Evolutionary conservation across 1,284 basidiomycete genomes (phyloP).

Genomic region (Leccinum proliferum): DNA sequence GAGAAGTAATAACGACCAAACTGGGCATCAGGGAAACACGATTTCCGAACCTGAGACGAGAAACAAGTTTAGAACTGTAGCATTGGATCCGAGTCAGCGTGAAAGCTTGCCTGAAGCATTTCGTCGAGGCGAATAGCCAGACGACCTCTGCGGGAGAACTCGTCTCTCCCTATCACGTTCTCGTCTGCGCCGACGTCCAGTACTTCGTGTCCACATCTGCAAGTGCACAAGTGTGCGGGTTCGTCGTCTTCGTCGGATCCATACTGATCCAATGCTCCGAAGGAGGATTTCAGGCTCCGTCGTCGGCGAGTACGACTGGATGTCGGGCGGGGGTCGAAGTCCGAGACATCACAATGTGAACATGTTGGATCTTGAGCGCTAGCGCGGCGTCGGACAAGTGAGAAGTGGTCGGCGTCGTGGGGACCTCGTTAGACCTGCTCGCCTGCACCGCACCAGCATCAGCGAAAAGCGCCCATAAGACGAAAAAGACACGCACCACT

Average conservation of each 20-base stretch:
- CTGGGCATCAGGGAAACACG: conserved; percentile 6
- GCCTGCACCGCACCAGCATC: no score
- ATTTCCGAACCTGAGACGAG: conserved; percentile 22
- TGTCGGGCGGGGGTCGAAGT: conserved; percentile 58
- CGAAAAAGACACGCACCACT: no score
- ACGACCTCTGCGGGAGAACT: conserved; percentile 66
- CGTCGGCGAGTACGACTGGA: conserved; percentile 54
- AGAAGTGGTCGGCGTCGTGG: no score
- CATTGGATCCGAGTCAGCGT: background rate
- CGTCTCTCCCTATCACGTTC: conserved; percentile 46
- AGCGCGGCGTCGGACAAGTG: conserved; percentile 43
- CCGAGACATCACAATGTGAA: conserved; percentile 57
- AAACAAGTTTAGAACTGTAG: conserved; percentile 13
- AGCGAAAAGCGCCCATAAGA: no score
- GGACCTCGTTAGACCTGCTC: no score
- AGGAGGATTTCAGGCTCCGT: conserved; percentile 39
- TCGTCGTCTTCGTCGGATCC: conserved; percentile 60
- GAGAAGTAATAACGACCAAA: conserved; percentile 13
- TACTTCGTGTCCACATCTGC: conserved; percentile 73
- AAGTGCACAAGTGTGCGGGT: conserved; percentile 56
- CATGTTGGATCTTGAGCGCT: conserved; percentile 67
- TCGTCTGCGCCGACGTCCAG: conserved; percentile 67
- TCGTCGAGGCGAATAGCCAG: conserved; percentile 84
- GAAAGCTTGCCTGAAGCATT: conserved; percentile 63
- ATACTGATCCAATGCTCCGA: conserved; percentile 53